Percentiles rank a stretch among this genome's conserved stretches.
phyloP scores from a whole-genome alignment of 2,329 filamentous ascomycete species.

The Didymella arachidicola region DNA sequence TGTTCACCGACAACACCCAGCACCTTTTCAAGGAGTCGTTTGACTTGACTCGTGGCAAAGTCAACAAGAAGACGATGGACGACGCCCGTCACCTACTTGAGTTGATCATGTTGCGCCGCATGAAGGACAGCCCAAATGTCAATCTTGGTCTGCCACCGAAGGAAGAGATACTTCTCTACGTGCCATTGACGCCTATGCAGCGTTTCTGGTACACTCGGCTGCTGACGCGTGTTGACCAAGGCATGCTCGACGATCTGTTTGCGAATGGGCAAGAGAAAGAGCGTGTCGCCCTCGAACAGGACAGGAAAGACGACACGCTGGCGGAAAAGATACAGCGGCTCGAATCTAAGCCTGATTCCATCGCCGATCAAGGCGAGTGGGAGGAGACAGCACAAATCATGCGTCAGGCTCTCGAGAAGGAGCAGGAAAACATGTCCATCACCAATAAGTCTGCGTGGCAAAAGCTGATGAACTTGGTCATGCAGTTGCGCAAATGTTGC shows the following conservation, averaged over 20 bases:
- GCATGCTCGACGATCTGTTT: slow-evolving; percentile 62
- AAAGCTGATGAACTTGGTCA: slow-evolving; percentile 63
- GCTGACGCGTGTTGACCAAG: slow-evolving; percentile 62
- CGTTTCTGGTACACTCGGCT: slow-evolving; percentile 65
- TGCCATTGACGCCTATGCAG: slow-evolving; percentile 66
- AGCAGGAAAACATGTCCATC: slow-evolving; percentile 39
- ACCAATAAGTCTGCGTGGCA: slow-evolving; percentile 53
- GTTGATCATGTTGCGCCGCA: slow-evolving; percentile 65
- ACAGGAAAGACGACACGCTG: slow-evolving; percentile 49
- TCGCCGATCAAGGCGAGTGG: slow-evolving; percentile 49
- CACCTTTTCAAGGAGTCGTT: slow-evolving; percentile 64
- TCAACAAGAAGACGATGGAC: slow-evolving; percentile 62
- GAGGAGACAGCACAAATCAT: slow-evolving; percentile 89
- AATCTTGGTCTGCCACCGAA: slow-evolving; percentile 65
- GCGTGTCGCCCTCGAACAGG: slow-evolving; percentile 48
- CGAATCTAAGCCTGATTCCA: slow-evolving; percentile 21
- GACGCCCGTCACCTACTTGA: slow-evolving; percentile 62
- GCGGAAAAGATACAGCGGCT: slow-evolving; percentile 46
- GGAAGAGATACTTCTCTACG: slow-evolving; percentile 64
- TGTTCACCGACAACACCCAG: slow-evolving; percentile 61
- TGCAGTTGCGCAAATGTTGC: slow-evolving; percentile 65
- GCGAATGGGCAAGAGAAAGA: slow-evolving; percentile 57
- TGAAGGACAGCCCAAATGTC: slow-evolving; percentile 64
- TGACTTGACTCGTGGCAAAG: slow-evolving; percentile 62
- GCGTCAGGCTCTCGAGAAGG: slow-evolving; percentile 76